Conservation (phyloP, 306 rosid genomes). For the Pyrus bretschneideri region DNA sequence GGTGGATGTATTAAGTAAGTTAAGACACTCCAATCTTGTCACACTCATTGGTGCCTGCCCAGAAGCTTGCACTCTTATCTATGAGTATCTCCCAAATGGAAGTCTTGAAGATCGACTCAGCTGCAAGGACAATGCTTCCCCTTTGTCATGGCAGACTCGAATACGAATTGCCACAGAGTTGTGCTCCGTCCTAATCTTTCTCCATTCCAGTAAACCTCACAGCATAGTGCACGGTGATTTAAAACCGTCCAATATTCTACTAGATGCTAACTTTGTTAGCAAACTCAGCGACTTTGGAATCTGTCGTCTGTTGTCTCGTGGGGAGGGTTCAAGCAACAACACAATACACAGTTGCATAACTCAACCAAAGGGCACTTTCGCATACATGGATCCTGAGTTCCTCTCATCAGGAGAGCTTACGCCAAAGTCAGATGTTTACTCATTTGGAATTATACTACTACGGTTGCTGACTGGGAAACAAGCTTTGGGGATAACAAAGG, state of each 20-base stretch:
- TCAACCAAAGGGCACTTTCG: constrained; percentile 55
- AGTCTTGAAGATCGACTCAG: constrained; percentile 80
- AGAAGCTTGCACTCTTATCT: constrained; percentile 56
- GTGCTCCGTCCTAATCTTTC: constrained; percentile 79
- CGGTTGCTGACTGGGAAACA: constrained; percentile 64
- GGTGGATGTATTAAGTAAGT: constrained; percentile 71
- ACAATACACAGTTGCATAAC: constrained; percentile 46
- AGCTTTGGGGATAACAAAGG: constrained; percentile 53
- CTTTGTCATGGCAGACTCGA: constrained; percentile 83
- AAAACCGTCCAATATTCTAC: constrained; percentile 75
- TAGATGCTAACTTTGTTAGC: constrained; percentile 57
- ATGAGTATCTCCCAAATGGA: constrained; percentile 83
- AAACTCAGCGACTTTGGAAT: constrained; percentile 89
- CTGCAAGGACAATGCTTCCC: constrained; percentile 57
- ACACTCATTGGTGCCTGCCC: constrained; percentile 77
- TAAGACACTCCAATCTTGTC: constrained; percentile 78
- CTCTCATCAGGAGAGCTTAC: constrained; percentile 68
- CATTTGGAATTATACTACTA: constrained; percentile 74
- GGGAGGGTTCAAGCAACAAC: constrained; percentile 29
- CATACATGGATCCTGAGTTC: constrained; percentile 81
- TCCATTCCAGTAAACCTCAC: constrained; percentile 74
- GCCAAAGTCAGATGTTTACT: constrained; percentile 74
- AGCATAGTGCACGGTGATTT: constrained; percentile 77
- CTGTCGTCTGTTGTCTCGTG: constrained; percentile 34
- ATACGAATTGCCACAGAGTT: constrained; percentile 63